These are phyloP conservation scores for Eucalyptus victrix DNA, from an alignment of 345 rosid genomes.

Conservation along the genomic window DNA sequence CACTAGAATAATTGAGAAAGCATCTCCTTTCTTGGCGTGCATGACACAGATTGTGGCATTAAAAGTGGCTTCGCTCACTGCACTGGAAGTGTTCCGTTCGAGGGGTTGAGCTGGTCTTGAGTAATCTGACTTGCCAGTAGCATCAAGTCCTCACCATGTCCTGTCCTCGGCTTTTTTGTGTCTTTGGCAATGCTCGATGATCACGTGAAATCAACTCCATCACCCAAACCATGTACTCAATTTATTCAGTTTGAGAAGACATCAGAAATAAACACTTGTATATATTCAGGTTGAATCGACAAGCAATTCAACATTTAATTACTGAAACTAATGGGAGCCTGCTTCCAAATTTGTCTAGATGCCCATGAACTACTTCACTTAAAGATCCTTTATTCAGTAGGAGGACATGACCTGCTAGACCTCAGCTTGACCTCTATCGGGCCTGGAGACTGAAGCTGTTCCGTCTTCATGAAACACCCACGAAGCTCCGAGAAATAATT, in stretches of 20 bases:
- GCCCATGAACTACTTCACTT: not conserved
- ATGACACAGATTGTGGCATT: not conserved
- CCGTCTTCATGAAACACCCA: not conserved
- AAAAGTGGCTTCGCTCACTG: not conserved
- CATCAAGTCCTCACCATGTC: not conserved
- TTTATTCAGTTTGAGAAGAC: not conserved
- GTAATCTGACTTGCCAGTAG: not conserved
- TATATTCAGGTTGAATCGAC: not conserved
- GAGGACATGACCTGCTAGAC: not conserved
- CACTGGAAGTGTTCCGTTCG: not conserved
- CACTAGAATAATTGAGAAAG: not conserved
- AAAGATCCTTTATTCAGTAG: not conserved
- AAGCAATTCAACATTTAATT: not conserved
- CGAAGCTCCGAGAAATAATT: not conserved
- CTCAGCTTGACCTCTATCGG: not conserved
- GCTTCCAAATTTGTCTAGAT: not conserved
- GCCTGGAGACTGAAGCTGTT: not conserved
- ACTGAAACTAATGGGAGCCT: not conserved
- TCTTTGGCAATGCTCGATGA: not conserved
- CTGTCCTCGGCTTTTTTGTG: not conserved
- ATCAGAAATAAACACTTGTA: not conserved
- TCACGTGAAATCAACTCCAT: not conserved
- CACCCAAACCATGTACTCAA: not conserved
- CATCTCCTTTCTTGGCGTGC: not conserved
- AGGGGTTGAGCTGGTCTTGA: not conserved